A percentile compares a stretch with the other conserved stretches of the same genome.
Conservation (phyloP, 192 early-diverging fungal species). For the Gigaspora rosea region DNA sequence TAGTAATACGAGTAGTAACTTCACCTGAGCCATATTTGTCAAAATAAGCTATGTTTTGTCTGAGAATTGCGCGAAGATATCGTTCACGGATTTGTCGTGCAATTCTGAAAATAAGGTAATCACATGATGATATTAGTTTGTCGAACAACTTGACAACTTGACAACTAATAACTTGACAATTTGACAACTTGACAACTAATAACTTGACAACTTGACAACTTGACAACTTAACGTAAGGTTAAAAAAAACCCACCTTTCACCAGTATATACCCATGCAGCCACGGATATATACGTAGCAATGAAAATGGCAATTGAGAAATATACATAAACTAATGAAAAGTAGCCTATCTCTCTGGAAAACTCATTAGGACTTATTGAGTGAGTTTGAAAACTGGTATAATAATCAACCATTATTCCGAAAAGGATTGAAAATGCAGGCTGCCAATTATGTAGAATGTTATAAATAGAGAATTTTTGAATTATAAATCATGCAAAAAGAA, state of each 20-base stretch:
- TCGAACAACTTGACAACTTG: too few relatives aligned
- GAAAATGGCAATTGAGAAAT: conserved; percentile 44
- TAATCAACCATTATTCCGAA: conserved; percentile 22
- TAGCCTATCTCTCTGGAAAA: neutral
- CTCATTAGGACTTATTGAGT: neutral
- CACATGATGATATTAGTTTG: too few relatives aligned
- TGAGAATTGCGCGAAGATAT: conserved; percentile 57
- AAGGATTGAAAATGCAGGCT: neutral
- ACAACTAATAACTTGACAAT: too few relatives aligned
- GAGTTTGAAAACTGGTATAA: neutral
- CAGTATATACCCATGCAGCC: conserved; percentile 54
- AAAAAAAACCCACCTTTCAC: conserved; percentile 42
- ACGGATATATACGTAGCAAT: conserved; percentile 38
- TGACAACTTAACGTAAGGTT: too few relatives aligned
- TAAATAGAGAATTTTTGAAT: neutral
- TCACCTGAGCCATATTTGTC: conserved; percentile 35
- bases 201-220: too few relatives aligned
- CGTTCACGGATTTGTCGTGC: conserved; percentile 49
- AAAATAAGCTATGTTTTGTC: too few relatives aligned
- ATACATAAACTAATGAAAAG: neutral
- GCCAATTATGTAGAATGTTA: neutral
- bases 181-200: too few relatives aligned
- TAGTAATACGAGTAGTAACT: conserved; percentile 78
- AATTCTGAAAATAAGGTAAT: too few relatives aligned
- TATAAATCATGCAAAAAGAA: neutral